Evolutionary conservation across 495 filamentous ascomycete species (phyloP).

Genomic region (Penicillium paxilli): DNA sequence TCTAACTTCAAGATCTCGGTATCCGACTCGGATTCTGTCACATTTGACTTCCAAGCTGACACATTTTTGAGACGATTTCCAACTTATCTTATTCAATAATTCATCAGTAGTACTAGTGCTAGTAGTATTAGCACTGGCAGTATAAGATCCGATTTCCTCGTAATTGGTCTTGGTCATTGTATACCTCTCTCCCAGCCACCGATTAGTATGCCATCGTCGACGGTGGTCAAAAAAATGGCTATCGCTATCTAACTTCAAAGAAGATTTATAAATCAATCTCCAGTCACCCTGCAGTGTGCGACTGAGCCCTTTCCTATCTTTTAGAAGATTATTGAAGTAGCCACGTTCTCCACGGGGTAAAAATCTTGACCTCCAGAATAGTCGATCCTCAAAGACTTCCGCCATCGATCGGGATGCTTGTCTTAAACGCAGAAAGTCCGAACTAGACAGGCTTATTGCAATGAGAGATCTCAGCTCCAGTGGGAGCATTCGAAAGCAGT

Average conservation of each 20-base stretch:
- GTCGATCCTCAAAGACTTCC: background rate
- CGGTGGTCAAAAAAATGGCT: background rate
- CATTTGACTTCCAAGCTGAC: background rate
- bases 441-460: conserved; percentile 6
- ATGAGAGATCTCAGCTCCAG: conserved; percentile 10
- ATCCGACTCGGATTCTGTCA: background rate
- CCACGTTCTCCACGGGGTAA: conserved; percentile 2
- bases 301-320: background rate
- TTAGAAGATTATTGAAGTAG: background rate
- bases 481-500: conserved; percentile 5
- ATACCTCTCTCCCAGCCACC: conserved; percentile 2
- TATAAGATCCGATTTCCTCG: background rate
- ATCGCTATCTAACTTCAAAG: background rate
- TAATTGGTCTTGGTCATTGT: background rate
- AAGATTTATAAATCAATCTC: conserved; percentile 1
- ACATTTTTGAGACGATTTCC: background rate
- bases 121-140: too few species aligned
- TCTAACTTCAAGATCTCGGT: background rate
- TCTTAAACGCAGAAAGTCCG: conserved; percentile 5
- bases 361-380: conserved; percentile 2
- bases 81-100: too few species aligned
- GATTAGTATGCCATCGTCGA: conserved; percentile 3
- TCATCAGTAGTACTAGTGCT: background rate
- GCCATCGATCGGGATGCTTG: conserved; percentile 7
- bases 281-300: background rate